Percentiles rank a stretch among this genome's conserved stretches.
phyloP scores from a whole-genome alignment of 768 basidiomycete genomes.

The Mycena filopes region DNA sequence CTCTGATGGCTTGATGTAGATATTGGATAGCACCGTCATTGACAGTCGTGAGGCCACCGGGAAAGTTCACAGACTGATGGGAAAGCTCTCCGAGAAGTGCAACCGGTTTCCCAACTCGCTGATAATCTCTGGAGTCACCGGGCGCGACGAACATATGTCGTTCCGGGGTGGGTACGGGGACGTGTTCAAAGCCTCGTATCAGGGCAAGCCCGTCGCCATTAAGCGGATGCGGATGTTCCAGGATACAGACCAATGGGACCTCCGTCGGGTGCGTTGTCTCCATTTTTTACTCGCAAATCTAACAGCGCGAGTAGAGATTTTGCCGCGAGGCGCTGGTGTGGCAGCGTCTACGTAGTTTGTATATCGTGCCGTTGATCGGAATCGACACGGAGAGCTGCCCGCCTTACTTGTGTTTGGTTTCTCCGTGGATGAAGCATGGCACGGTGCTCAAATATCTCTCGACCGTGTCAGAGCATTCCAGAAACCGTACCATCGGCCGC shows the following conservation, averaged over 20 bases:
- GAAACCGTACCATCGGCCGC: constrained; percentile 13
- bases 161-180: constrained; percentile 24
- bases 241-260: constrained; percentile 11
- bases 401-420: constrained; percentile 34
- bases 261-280: constrained; percentile 19
- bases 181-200: constrained; percentile 13
- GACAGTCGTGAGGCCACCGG: not conserved
- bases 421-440: constrained; percentile 42
- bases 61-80: not conserved
- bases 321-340: constrained; percentile 39
- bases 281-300: not conserved
- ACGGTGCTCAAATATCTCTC: constrained; percentile 34
- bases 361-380: constrained; percentile 36
- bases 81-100: constrained; percentile 11
- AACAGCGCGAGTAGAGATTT: constrained; percentile 24
- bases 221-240: constrained; percentile 24
- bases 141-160: constrained; percentile 6
- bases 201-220: constrained; percentile 20
- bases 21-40: too few relatives aligned
- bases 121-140: constrained; percentile 16
- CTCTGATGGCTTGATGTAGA: too few relatives aligned
- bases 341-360: constrained; percentile 30
- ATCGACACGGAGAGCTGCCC: constrained; percentile 32
- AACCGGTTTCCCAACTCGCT: not conserved
- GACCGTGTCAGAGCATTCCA: not conserved